Base-by-base conservation (phyloP, 345 rosid species). In the Arabis alpina region DNA sequence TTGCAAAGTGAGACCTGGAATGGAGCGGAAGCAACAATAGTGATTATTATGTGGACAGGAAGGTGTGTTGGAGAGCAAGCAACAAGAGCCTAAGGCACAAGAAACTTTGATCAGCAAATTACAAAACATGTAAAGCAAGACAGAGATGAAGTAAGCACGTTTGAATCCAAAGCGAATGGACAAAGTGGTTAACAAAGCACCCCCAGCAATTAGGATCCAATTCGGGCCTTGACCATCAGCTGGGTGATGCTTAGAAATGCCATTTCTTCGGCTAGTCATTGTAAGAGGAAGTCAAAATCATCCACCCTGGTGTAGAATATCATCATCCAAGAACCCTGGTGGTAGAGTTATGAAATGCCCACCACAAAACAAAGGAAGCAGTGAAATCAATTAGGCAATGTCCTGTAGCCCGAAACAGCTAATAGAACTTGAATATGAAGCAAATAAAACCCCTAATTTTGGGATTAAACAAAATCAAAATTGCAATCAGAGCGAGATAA, bases 201-300 rank as follows among this genome's bases (percentile, higher is more conserved):
- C 95, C 1, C 98, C 99, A 1, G 95, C 99, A 55, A 94, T 87
- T 4, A 94, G 89, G 52, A 94, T 77, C 99, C 99, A 94, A 64
- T 85, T 89, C 2, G 96, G 92, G 23, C 96, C 87, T 70, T 79
- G 81, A 32, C 77, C 86, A 75, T 73, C 83, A 32, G 83, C 71
- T 82, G 72, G 78, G 68, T 85, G 93, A 81, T 77, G 79, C 77
- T 90, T 91, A 47, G 88, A 77, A 51, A 58, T 73, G 61, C 73
- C 79, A 70, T 67, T 77, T 42, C 79, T 71, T 79, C 76, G 80
- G 63, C 80, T 78, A 82, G 66, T 89, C 99, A 94, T 94, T 75
- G 84, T 84, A 83, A 49, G 60, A 76, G 67, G 63, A 59, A 77
- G 54, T 66, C 15, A 68, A 52, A 72, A 65, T n/a, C n/a, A n/a